Evolutionary conservation across 2,329 filamentous ascomycete species (phyloP).

Genomic region (Ceratocystis lukuohia): DNA sequence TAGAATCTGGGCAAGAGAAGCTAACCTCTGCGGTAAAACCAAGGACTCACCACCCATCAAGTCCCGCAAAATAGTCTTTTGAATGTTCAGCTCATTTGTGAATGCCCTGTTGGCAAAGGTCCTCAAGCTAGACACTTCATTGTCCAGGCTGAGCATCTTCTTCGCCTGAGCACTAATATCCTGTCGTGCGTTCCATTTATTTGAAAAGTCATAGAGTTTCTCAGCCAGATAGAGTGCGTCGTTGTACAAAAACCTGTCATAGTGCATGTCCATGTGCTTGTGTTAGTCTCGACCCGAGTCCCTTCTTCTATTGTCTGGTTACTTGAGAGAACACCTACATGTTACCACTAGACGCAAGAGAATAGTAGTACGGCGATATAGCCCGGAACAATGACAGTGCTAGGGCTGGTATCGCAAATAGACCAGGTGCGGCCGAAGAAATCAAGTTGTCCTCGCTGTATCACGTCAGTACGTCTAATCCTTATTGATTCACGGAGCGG

Average conservation of each 20-base stretch:
- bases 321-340: conserved; percentile 37
- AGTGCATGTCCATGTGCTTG: not conserved
- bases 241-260: conserved; percentile 49
- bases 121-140: conserved; percentile 45
- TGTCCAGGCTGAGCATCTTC: conserved; percentile 44
- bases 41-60: conserved; percentile 38
- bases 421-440: conserved; percentile 50
- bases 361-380: conserved; percentile 61
- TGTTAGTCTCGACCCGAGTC: not conserved
- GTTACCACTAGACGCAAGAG: conserved; percentile 45
- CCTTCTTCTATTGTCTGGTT: not conserved
- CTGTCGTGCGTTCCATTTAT: conserved; percentile 39
- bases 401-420: conserved; percentile 60
- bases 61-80: conserved; percentile 48
- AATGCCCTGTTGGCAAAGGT: conserved; percentile 50
- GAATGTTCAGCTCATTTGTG: conserved; percentile 44
- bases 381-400: conserved; percentile 68
- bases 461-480: conserved; percentile 21
- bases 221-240: conserved; percentile 52
- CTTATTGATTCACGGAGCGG: not conserved
- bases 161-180: conserved; percentile 39
- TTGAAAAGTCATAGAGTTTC: conserved; percentile 36
- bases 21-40: not conserved
- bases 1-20: not conserved
- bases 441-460: conserved; percentile 40